Percentiles rank a stretch among this genome's conserved stretches.
Conservation (phyloP, 106 monocot species). For the Platanthera zijinensis region DNA sequence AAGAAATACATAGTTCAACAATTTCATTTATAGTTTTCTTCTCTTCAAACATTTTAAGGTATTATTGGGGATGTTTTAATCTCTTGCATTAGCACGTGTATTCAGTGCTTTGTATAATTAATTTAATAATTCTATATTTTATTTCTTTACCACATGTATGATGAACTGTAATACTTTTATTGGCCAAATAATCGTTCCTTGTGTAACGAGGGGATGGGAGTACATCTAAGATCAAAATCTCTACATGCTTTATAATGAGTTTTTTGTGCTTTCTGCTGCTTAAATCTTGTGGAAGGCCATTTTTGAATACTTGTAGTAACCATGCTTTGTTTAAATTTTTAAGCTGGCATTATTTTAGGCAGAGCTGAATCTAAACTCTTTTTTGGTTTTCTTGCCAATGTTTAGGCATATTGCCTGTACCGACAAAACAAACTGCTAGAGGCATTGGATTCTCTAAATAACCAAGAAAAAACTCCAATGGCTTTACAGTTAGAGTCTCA, state of each 20-base stretch:
- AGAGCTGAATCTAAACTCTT: background rate
- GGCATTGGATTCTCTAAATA: conserved; percentile 48
- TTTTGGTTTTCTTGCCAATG: conserved; percentile 3
- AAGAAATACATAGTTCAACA: too few relatives aligned
- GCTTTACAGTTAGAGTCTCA: conserved; percentile 86
- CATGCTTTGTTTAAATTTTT: background rate
- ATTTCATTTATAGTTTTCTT: too few relatives aligned
- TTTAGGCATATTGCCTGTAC: conserved; percentile 90
- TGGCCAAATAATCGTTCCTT: too few relatives aligned
- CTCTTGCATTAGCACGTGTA: too few relatives aligned
- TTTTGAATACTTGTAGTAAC: background rate
- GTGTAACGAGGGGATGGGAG: too few relatives aligned
- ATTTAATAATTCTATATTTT: too few relatives aligned
- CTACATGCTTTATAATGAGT: background rate
- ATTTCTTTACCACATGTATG: too few relatives aligned
- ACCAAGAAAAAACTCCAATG: conserved; percentile 52
- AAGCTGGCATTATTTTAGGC: background rate
- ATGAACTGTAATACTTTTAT: too few relatives aligned
- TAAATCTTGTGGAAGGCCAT: background rate
- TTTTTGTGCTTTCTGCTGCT: background rate
- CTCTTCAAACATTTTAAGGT: too few relatives aligned
- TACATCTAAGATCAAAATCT: background rate
- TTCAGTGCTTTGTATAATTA: too few relatives aligned
- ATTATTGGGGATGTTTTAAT: too few relatives aligned
- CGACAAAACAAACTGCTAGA: conserved; percentile 87